Conservation (phyloP, 1,284 basidiomycete species). For the Entoloma clypeatum region DNA sequence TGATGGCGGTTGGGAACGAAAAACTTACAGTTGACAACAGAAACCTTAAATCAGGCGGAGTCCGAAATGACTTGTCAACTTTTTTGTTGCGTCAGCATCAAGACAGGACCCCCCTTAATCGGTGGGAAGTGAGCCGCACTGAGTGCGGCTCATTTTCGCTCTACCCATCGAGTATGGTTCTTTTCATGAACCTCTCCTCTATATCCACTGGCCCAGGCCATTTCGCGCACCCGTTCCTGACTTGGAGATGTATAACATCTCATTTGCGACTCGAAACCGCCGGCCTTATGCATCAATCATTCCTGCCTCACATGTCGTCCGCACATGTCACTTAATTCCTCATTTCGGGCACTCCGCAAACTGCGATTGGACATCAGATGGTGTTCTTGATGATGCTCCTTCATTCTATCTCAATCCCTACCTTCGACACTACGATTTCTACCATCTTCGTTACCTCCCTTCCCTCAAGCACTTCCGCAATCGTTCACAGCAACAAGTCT, state of each 20-base stretch:
- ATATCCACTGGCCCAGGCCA: constrained; percentile 12
- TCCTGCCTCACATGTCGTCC: constrained; percentile 8
- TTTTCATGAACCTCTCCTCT: constrained; percentile 9
- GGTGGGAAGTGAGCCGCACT: no score
- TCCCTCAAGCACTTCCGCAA: not conserved
- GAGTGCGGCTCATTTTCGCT: constrained; percentile 10
- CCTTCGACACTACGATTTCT: constrained; percentile 22
- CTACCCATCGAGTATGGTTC: constrained; percentile 3
- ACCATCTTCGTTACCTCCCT: constrained; percentile 13
- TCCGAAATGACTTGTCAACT: no score
- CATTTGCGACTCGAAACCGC: constrained; percentile 13
- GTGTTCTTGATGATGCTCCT: constrained; percentile 12
- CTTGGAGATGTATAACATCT: constrained; percentile 7
- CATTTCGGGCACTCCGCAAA: constrained; percentile 13
- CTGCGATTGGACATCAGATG: constrained; percentile 10
- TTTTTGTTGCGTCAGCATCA: no score
- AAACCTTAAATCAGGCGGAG: no score
- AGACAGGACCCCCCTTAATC: no score
- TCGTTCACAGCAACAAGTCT: not conserved
- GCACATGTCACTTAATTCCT: constrained; percentile 14
- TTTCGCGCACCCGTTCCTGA: not conserved
- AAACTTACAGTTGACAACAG: no score
- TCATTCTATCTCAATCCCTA: constrained; percentile 22
- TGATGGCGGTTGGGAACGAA: no score
- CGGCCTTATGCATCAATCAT: constrained; percentile 15